A percentile compares a stretch with the other conserved stretches of the same genome.
Evolutionary conservation across 169 alveolate genomes (phyloP).

Genomic region (Babesia sp.): DNA sequence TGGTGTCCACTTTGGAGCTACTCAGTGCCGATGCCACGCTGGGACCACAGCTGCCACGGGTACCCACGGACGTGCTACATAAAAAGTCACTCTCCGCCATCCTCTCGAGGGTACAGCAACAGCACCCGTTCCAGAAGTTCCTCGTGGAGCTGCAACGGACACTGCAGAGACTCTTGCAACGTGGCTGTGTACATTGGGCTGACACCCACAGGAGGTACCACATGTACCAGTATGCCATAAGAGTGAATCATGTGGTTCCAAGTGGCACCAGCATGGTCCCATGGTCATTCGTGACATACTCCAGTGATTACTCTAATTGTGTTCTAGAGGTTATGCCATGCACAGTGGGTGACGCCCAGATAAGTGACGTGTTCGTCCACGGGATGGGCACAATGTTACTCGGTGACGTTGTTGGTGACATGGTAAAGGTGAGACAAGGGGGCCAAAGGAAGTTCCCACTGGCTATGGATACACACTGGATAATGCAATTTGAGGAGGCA

Average conservation of each 20-base stretch:
- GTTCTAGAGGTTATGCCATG: conserved; percentile 22
- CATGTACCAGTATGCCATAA: conserved; percentile 45
- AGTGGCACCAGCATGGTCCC: conserved; percentile 46
- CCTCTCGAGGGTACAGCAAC: conserved; percentile 54
- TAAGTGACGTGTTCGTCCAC: conserved; percentile 16
- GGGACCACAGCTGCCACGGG: conserved; percentile 70
- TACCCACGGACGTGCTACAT: conserved; percentile 60
- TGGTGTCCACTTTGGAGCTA: conserved; percentile 69
- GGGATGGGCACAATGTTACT: conserved; percentile 49
- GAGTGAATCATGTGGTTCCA: conserved; percentile 46
- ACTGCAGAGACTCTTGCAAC: conserved; percentile 41
- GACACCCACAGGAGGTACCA: conserved; percentile 32
- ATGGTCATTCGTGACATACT: conserved; percentile 57
- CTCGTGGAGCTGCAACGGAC: conserved; percentile 61
- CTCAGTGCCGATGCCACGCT: conserved; percentile 59
- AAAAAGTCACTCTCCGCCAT: conserved; percentile 54
- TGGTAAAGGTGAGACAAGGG: no score
- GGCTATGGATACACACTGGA: conserved; percentile 56
- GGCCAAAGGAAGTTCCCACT: conserved; percentile 44
- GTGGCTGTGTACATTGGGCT: conserved; percentile 53
- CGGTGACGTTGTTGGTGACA: conserved; percentile 1
- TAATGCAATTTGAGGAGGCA: conserved; percentile 60
- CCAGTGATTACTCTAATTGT: conserved; percentile 27
- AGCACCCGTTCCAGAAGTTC: conserved; percentile 69
- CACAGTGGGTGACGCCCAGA: conserved; percentile 20